A percentile compares a stretch with the other conserved stretches of the same genome.
Conservation (phyloP, 306 rosid species). For the Rubus parviflorus region DNA sequence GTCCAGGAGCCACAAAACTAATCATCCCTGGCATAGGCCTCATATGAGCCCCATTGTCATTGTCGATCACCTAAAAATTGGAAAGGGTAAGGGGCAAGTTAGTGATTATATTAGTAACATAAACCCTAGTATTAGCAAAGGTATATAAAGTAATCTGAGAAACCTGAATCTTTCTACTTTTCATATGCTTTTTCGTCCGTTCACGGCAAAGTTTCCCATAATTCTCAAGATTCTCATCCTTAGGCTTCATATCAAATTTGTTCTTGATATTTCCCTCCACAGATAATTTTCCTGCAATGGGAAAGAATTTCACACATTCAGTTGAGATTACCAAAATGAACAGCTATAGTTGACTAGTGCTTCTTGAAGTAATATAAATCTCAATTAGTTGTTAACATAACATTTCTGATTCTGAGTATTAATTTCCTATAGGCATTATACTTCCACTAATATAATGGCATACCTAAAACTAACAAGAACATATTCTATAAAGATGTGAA, state of each 20-base stretch:
- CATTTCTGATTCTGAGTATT: not conserved
- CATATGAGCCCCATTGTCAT: conserved; percentile 71
- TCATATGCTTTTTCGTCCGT: conserved; percentile 67
- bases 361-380: not conserved
- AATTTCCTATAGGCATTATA: not conserved
- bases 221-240: conserved; percentile 62
- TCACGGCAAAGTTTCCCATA: conserved; percentile 88
- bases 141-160: conserved; percentile 24
- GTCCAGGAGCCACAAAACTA: conserved; percentile 45
- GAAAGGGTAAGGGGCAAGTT: conserved; percentile 21
- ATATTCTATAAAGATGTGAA: not conserved
- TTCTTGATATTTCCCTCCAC: conserved; percentile 73
- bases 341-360: not conserved
- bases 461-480: not conserved
- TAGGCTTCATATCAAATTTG: conserved; percentile 89
- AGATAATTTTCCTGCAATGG: conserved; percentile 54
- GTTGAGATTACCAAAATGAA: conserved; percentile 22
- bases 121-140: not conserved
- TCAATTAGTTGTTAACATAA: not conserved
- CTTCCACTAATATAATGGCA: not conserved
- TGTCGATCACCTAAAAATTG: conserved; percentile 64
- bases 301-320: conserved; percentile 26
- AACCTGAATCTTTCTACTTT: conserved; percentile 88
- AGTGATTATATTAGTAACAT: conserved; percentile 9
- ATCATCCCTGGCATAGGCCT: conserved; percentile 84